phyloP scores from a whole-genome alignment of 805 yeast species.

The Yamadazyma phyllophila region DNA sequence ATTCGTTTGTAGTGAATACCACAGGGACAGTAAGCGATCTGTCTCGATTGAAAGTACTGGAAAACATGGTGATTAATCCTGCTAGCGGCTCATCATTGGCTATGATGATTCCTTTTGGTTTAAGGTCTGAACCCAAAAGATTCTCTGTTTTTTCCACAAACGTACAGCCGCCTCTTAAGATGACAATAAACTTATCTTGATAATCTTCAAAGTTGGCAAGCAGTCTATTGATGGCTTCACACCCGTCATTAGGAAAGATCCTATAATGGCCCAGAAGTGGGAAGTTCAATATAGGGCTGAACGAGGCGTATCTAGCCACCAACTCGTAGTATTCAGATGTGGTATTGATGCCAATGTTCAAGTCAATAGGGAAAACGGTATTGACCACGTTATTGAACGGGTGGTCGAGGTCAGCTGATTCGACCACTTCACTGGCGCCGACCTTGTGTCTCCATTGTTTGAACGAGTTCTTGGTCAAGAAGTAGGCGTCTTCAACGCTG shows the following conservation, averaged over 20 bases:
- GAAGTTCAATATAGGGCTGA: slow-evolving; percentile 33
- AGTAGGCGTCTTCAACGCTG: slow-evolving; percentile 25
- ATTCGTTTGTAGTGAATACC: slow-evolving; percentile 48
- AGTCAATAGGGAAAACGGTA: slow-evolving; percentile 43
- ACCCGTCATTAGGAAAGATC: slow-evolving; percentile 29
- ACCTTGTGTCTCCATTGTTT: slow-evolving; percentile 21
- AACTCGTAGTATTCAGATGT: slow-evolving; percentile 17
- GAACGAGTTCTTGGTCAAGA: slow-evolving; percentile 24
- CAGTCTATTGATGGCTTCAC: slow-evolving; percentile 18
- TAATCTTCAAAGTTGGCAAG: slow-evolving; percentile 14
- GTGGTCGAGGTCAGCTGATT: slow-evolving; percentile 23
- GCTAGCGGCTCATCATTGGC: slow-evolving; percentile 50
- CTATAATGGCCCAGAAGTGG: slow-evolving; percentile 24
- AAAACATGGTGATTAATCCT: slow-evolving; percentile 55
- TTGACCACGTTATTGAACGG: slow-evolving; percentile 35
- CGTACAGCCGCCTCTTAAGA: slow-evolving; percentile 52
- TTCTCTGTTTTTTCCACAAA: slow-evolving; percentile 51
- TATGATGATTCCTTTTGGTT: slow-evolving; percentile 51
- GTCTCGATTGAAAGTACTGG: slow-evolving; percentile 43
- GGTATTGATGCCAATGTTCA: slow-evolving; percentile 29
- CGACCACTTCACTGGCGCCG: slow-evolving; percentile 3
- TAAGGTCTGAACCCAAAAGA: slow-evolving; percentile 33
- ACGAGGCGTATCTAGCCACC: slow-evolving; percentile 40
- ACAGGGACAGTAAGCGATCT: slow-evolving; percentile 44
- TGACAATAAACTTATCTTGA: slow-evolving; percentile 25